Evolutionary conservation across 345 rosid species (phyloP).

Genomic region (Gossypium thurberi): DNA sequence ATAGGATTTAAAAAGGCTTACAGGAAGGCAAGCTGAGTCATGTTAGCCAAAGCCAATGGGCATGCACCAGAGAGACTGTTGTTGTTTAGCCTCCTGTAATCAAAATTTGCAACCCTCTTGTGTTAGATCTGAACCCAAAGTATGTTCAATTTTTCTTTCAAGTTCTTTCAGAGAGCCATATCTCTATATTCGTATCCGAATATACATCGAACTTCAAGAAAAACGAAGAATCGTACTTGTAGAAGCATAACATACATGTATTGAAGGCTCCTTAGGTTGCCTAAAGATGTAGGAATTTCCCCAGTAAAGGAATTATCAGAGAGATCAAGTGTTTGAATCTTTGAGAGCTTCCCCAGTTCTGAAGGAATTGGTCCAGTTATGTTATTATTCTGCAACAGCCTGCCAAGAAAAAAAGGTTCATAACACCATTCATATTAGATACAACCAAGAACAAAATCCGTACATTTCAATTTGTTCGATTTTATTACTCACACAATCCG

Average conservation of each 20-base stretch:
- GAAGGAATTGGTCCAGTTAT: conserved; percentile 79
- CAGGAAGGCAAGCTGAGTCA: conserved; percentile 92
- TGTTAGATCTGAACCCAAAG: not conserved
- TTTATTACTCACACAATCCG: conserved; percentile 57
- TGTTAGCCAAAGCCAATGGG: conserved; percentile 68
- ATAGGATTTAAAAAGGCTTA: conserved; percentile 26
- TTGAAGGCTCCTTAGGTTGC: conserved; percentile 58
- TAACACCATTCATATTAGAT: not conserved
- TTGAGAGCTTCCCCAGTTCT: conserved; percentile 65
- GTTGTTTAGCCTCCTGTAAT: conserved; percentile 83
- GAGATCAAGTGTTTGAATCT: conserved; percentile 86
- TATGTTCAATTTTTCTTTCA: not conserved
- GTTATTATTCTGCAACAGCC: conserved; percentile 84
- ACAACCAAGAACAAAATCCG: not conserved
- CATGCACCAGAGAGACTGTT: conserved; percentile 69
- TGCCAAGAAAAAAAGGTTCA: conserved; percentile 20
- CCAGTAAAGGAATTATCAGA: conserved; percentile 72
- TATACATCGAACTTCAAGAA: not conserved
- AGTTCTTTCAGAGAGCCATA: too few relatives aligned
- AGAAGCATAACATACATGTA: conserved; percentile 55
- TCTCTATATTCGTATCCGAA: not conserved
- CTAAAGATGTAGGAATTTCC: conserved; percentile 58
- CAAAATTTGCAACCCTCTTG: not conserved
- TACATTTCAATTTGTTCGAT: not conserved
- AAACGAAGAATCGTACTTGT: not conserved